Percentiles rank a stretch among this genome's conserved stretches.
Evolutionary conservation across 371 early-diverging fungal genomes (phyloP).

Genomic region (Mortierella sp.): DNA sequence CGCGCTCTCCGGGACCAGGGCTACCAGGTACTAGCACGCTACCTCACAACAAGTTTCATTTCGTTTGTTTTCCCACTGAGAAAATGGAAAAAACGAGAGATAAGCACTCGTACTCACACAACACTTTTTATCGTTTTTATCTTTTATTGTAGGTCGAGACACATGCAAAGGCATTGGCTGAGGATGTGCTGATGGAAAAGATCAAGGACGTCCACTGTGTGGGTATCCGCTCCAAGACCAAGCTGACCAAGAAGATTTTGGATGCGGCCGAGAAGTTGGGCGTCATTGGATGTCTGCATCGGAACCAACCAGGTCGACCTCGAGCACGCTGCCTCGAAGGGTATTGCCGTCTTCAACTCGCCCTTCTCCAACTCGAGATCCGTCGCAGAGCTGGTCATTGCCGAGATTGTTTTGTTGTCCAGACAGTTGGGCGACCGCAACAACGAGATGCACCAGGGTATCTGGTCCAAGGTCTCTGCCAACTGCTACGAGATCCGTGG

Average conservation of each 20-base stretch:
- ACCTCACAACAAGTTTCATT: not conserved
- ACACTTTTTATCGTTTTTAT: too few relatives aligned
- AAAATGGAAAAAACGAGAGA: too few relatives aligned
- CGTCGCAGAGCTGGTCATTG: conserved; percentile 94
- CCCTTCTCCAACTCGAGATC: conserved; percentile 93
- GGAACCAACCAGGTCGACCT: conserved; percentile 98
- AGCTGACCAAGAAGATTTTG: conserved; percentile 89
- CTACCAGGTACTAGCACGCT: conserved; percentile 77
- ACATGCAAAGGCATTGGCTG: conserved; percentile 88
- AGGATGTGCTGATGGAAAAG: conserved; percentile 90
- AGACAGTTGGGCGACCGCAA: conserved; percentile 95
- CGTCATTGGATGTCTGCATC: conserved; percentile 98
- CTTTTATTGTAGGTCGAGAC: conserved; percentile 94
- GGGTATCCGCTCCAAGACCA: conserved; percentile 96
- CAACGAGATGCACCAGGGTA: conserved; percentile 90
- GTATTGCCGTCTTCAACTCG: conserved; percentile 97
- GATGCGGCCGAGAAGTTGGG: conserved; percentile 89
- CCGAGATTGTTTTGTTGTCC: conserved; percentile 90
- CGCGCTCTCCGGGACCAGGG: conserved; percentile 88
- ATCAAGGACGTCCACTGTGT: conserved; percentile 94
- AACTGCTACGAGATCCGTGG: conserved; percentile 94
- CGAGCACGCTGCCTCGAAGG: conserved; percentile 85
- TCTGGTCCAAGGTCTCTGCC: conserved; percentile 92
- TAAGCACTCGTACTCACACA: too few relatives aligned
- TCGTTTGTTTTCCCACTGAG: not conserved